These are phyloP conservation scores for Elsinoe batatas DNA, from an alignment of 2,329 filamentous ascomycete species.

Conservation along the genomic window DNA sequence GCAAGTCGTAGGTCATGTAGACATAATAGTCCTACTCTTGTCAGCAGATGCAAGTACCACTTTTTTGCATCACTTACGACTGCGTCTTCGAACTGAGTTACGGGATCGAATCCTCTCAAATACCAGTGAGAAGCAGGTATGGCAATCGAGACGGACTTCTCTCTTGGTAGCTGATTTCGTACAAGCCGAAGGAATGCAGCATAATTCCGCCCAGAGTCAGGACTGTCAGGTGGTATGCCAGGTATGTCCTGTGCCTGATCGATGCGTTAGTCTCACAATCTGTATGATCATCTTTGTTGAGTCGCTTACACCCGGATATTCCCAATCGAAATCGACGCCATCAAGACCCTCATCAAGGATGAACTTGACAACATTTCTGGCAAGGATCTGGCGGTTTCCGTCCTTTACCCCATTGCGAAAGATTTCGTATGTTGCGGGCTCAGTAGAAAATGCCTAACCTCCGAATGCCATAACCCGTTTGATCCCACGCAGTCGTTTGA, in stretches of 20 bases:
- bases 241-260: too few relatives aligned
- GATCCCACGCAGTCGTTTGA: constrained; percentile 23
- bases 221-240: too few relatives aligned
- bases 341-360: constrained; percentile 21
- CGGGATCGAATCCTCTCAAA: constrained; percentile 17
- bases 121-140: constrained; percentile 24
- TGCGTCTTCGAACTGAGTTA: not conserved
- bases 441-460: constrained; percentile 36
- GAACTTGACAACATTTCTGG: constrained; percentile 20
- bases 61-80: not conserved
- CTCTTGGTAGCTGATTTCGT: too few relatives aligned
- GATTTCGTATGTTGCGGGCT: constrained; percentile 28
- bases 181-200: too few relatives aligned
- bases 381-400: constrained; percentile 28
- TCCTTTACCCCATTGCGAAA: constrained; percentile 29
- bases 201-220: too few relatives aligned
- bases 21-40: constrained; percentile 21
- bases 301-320: constrained; percentile 27
- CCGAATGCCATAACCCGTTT: constrained; percentile 32
- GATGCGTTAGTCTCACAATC: too few relatives aligned
- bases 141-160: not conserved
- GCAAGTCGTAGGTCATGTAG: constrained; percentile 28
- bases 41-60: not conserved
- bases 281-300: too few relatives aligned
- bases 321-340: constrained; percentile 40